Evolutionary conservation across 225 moss, liverwort and hornwort species (phyloP), one percentile per base, ranked within the genome.

Genomic region (Pleurozium schreberi): DNA sequence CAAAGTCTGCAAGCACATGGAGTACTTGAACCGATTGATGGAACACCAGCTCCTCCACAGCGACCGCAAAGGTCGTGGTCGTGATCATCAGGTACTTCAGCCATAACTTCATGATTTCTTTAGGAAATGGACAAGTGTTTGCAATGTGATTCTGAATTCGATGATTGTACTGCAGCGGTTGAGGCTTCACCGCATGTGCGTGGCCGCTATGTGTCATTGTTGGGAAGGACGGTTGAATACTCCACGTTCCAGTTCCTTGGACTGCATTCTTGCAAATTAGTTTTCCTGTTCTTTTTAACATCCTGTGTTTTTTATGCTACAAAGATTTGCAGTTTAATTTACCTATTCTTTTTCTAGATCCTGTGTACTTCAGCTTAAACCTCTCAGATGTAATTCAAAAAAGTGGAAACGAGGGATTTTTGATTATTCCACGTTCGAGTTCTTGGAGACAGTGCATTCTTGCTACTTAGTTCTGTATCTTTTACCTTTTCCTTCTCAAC

Each of bases 131-230:
- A 18, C 74, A 84, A 87, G 57, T 75, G 68, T 49, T 80, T 62
- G 90, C 82, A 45, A 81, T 85, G 88, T 90, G 81, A 45, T 69
- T 77, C 84, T 69, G 80, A 50, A 59, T 52, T 38, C 66, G 73
- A 67, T 42, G 80, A 64, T 66, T 69, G 90, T 90, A 85, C 89
- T 31, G 43, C 75, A 33, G 68, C 55, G 10, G 30, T 80, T 60
- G 84, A 80, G 74, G 83, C 90, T 38, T 76, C 77, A 86, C 53
- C 64, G 79, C 92, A 89, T 90, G 90, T 64, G 64, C 52, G 84
- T 87, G 89, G 84, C 88, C 60, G 85, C 88, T 80, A 7, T 52
- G 50, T 84, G 69, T 55, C 84, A 55, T 84, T 84, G 67, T 84
- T 31, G 20, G 42, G 57, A 84, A 69, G 84, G 52, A 84, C 53